Evolutionary conservation across 495 filamentous ascomycete genomes (phyloP), one percentile per base, ranked within the genome.

Genomic region (Clohesyomyces aquaticus): DNA sequence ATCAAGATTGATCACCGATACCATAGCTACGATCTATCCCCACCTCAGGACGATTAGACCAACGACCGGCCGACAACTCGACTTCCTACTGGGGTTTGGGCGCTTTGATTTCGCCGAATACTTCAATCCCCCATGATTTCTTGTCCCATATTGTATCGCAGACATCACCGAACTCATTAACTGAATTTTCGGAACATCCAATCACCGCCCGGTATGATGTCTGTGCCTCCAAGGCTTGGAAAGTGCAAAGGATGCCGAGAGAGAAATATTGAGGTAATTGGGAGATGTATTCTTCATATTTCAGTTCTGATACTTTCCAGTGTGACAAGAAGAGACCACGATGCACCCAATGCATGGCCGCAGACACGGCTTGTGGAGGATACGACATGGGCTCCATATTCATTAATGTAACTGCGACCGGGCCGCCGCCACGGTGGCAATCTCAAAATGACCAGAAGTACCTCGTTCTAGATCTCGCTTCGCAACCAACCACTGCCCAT

Each of bases 241-340:
- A 28, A 26, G 38, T 68, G 65, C 43, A 68, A 63, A 38, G 26
- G 53, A 16, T 68, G 65, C 32, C 21, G 65, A 18, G 59, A 68
- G 25, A 26, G 32, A 3, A 58, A 59, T n/a, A 26, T 32, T 19
- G 8, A 18, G 10, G 1, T 23, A 9, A 51, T 26, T 46, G n/a
- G 14, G 16, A 46, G 1, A n/a, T 25, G 2, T 6, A 2, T 22
- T 27, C 4, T 52, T 4, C 6, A 27, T 16, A 19, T 4, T 42
- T 22, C 49, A 41, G 16, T 46, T 28, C 61, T 65, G 19, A 65
- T 19, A 9, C 3, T 14, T 10, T 16, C 11, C 27, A 68, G 65
- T 68, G 65, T 42, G 65, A 68, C 29, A 63, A 63, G 59, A 63
- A 68, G 29, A 63, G 38, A 46, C 65, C 65, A 12, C 52, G 65